Evolutionary conservation across 2,329 filamentous ascomycete genomes (phyloP).

Genomic region (Verticillium nonalfalfae): DNA sequence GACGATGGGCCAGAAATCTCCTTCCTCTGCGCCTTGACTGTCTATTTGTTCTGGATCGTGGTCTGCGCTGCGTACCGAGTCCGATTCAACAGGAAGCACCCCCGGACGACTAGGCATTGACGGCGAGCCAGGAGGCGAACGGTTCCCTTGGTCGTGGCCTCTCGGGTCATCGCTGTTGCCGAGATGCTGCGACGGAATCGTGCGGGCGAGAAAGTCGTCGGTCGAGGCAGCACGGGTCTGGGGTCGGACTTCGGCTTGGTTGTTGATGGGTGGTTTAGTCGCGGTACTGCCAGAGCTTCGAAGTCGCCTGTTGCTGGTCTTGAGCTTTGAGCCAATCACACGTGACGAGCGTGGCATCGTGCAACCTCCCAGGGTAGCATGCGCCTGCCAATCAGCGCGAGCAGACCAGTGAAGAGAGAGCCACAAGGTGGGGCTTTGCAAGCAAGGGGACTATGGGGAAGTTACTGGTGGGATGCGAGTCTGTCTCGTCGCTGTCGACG

Average conservation of each 20-base stretch:
- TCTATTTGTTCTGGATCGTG: background rate
- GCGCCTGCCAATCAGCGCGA: background rate
- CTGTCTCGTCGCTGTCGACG: no score
- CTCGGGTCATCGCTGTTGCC: background rate
- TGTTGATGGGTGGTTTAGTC: background rate
- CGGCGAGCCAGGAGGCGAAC: background rate
- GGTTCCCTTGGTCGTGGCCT: background rate
- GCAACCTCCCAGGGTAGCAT: background rate
- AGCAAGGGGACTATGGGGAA: background rate
- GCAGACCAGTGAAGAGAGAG: background rate
- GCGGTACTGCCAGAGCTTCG: background rate
- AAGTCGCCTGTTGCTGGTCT: background rate
- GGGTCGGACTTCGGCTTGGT: background rate
- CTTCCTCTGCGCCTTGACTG: background rate
- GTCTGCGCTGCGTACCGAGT: background rate
- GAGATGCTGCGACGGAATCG: background rate
- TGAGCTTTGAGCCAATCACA: background rate
- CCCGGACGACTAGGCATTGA: background rate
- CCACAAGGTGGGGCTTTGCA: background rate
- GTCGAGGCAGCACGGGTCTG: background rate
- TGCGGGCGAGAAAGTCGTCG: background rate
- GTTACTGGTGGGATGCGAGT: no score
- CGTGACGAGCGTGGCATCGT: background rate
- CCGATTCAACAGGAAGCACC: background rate
- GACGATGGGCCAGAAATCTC: constrained; percentile 26